Conservation (phyloP, 352 stramenopile genomes). For the Pythium periplocum region DNA sequence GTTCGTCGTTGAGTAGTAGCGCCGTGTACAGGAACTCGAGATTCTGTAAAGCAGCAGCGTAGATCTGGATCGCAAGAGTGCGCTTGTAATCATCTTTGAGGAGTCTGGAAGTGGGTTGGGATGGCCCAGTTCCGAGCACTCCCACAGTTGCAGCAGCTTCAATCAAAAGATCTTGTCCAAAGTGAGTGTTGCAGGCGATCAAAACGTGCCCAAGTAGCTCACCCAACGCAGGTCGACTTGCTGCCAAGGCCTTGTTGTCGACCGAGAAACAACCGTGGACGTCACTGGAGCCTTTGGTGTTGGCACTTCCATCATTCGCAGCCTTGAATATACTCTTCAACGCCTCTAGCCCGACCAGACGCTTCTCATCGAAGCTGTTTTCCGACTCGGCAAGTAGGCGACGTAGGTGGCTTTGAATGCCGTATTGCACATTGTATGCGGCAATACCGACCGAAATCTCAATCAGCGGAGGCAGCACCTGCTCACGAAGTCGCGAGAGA, state of each 20-base stretch:
- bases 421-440: constrained; percentile 67
- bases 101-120: constrained; percentile 1
- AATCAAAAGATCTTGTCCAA: constrained; percentile 46
- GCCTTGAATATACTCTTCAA: constrained; percentile 23
- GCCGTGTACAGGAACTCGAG: constrained; percentile 41
- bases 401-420: constrained; percentile 58
- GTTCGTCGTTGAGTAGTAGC: constrained; percentile 47
- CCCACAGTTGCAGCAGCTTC: constrained; percentile 16
- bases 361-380: constrained; percentile 66
- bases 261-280: constrained; percentile 8
- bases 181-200: constrained; percentile 60
- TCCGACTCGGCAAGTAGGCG: constrained; percentile 50
- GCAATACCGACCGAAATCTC: constrained; percentile 52
- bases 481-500: constrained; percentile 24
- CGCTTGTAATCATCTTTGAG: constrained; percentile 40
- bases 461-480: constrained; percentile 39
- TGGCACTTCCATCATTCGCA: constrained; percentile 1
- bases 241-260: constrained; percentile 31
- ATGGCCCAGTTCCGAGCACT: constrained; percentile 1
- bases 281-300: neutral
- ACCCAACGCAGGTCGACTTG: constrained; percentile 27
- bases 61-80: constrained; percentile 44
- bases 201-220: constrained; percentile 60
- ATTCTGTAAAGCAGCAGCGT: constrained; percentile 31
- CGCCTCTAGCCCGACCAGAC: constrained; percentile 56